Evolutionary conservation across 805 yeast species (phyloP).

Genomic region (Metschnikowia borealis): DNA sequence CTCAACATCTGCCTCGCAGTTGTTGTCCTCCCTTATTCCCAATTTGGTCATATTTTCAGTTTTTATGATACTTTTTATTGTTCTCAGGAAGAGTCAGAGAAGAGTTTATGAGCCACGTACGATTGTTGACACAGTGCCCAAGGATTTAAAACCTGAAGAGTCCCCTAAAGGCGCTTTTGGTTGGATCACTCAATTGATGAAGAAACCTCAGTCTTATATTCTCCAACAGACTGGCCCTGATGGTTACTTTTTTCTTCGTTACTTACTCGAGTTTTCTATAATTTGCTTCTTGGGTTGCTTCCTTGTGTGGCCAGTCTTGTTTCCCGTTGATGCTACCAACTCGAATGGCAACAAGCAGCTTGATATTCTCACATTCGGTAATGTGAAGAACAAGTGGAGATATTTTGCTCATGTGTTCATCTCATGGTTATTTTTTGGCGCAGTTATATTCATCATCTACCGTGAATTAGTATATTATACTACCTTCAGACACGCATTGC

Average conservation of each 20-base stretch:
- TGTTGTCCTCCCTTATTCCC: conserved; percentile 45
- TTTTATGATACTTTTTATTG: conserved; percentile 37
- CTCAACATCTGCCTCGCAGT: conserved; percentile 45
- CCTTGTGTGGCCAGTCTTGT: conserved; percentile 61
- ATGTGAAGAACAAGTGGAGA: conserved; percentile 59
- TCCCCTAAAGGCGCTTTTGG: conserved; percentile 43
- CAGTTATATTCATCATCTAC: conserved; percentile 62
- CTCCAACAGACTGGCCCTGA: conserved; percentile 71
- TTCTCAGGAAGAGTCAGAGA: conserved; percentile 38
- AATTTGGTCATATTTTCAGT: conserved; percentile 40
- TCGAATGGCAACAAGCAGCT: conserved; percentile 56
- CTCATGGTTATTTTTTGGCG: conserved; percentile 70
- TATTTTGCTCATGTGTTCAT: conserved; percentile 71
- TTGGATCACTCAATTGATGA: conserved; percentile 53
- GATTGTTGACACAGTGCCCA: conserved; percentile 43
- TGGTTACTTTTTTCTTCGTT: conserved; percentile 73
- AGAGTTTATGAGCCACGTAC: conserved; percentile 54
- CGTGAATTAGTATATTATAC: conserved; percentile 70
- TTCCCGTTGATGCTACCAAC: conserved; percentile 73
- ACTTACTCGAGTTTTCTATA: conserved; percentile 50
- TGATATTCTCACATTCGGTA: conserved; percentile 60
- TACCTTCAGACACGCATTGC: conserved; percentile 68
- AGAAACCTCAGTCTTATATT: conserved; percentile 56
- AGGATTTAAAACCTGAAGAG: conserved; percentile 40
- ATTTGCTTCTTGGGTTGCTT: conserved; percentile 52